These are phyloP conservation scores for Priceomyces medius DNA, from an alignment of 805 yeast genomes.

Conservation along the genomic window DNA sequence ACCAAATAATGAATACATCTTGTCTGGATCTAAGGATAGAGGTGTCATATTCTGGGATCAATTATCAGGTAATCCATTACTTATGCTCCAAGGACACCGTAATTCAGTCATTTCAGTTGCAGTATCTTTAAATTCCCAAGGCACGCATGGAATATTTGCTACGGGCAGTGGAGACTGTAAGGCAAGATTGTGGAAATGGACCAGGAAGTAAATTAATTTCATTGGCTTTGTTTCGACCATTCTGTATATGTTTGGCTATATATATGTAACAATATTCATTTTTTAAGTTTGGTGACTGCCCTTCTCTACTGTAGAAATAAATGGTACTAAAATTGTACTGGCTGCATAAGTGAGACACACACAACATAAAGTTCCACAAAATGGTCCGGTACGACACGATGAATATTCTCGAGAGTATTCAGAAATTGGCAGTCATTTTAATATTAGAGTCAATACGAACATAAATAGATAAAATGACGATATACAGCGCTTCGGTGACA, in stretches of 20 bases:
- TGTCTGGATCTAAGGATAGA: conserved; percentile 94
- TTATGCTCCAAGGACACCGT: conserved; percentile 96
- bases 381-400: conserved; percentile 1
- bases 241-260: conserved; percentile 3
- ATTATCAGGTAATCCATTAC: conserved; percentile 81
- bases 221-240: neutral
- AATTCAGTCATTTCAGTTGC: conserved; percentile 94
- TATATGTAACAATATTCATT: conserved; percentile 5
- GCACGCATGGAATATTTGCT: conserved; percentile 83
- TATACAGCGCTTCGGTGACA: conserved; percentile 76
- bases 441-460: neutral
- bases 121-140: conserved; percentile 76
- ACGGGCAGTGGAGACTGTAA: conserved; percentile 98
- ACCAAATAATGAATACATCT: conserved; percentile 85
- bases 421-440: conserved; percentile 8
- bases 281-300: no score
- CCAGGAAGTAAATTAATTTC: conserved; percentile 33
- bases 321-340: no score
- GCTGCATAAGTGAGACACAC: neutral
- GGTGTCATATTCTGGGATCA: conserved; percentile 98
- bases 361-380: conserved; percentile 2
- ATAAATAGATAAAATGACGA: conserved; percentile 34
- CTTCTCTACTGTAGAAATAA: no score
- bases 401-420: conserved; percentile 2
- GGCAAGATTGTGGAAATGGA: conserved; percentile 95